Evolutionary conservation across 129 eudicot genomes (phyloP).

Genomic region (Dittrichia graveolens): DNA sequence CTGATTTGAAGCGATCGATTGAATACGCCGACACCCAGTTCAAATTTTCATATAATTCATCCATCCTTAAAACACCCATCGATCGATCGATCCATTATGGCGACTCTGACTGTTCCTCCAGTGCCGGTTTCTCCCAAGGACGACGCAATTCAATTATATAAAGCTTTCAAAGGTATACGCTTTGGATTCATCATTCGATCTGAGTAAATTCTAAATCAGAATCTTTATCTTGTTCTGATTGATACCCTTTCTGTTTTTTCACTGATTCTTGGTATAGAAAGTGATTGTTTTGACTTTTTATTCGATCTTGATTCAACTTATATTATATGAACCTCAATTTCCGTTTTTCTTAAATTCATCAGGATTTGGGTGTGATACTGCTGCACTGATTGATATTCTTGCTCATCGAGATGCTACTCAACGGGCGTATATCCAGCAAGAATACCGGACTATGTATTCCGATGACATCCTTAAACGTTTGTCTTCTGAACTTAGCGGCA

Average conservation of each 20-base stretch:
- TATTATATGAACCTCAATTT: not conserved
- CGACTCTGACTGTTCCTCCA: conserved; percentile 45
- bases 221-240: not conserved
- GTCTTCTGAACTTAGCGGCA: conserved; percentile 53
- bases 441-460: conserved; percentile 46
- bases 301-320: not conserved
- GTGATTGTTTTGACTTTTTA: conserved; percentile 1
- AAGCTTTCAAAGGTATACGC: conserved; percentile 52
- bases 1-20: too few relatives aligned
- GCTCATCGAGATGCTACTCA: conserved; percentile 55
- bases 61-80: too few relatives aligned
- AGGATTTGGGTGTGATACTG: conserved; percentile 57
- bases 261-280: conserved; percentile 18
- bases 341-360: conserved; percentile 1
- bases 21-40: too few relatives aligned
- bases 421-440: conserved; percentile 46
- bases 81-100: conserved; percentile 23
- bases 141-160: conserved; percentile 49
- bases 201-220: conserved; percentile 12
- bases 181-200: not conserved
- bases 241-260: conserved; percentile 1
- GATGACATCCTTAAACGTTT: conserved; percentile 51
- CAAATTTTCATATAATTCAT: too few relatives aligned
- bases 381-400: conserved; percentile 45
- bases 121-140: conserved; percentile 41